Base-by-base conservation (phyloP, 345 rosid genomes). In the Erodium maritimum region DNA sequence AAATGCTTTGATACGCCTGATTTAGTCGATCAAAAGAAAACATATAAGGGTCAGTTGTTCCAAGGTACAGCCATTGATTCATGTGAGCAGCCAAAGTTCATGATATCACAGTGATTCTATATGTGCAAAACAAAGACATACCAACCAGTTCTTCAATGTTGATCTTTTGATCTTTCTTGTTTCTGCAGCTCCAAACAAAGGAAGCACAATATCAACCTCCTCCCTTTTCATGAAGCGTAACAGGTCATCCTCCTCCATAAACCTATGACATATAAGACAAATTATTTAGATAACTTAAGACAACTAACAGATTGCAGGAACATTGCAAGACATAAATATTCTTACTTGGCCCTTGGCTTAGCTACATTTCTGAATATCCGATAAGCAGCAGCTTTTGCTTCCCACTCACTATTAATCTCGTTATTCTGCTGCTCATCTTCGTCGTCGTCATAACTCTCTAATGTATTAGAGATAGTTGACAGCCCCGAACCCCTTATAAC, bases 211-310 rank as follows among this genome's bases (percentile, higher is more conserved):
- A 46, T 77, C 76, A 13, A 71, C 82, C 53, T 81, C 82, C 52
- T 75, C 79, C 65, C 58, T 66, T 55, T 74, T 79, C 82, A 84
- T 61, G 79, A 79, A 84, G 5, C 77, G 79, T 56, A 79, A 62
- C 23, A 83, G 81, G 56, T 83, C 84, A 8, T 77, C 86, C 65
- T 83, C 87, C 19, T 83, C 86, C 34, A 81, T 75, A 69, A 71
- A 69, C 73, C 86, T 81, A 34, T 16, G 52, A 57, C 42, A 60
- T 21, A 65, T 2, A 21, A 24, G 56, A 55, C 48, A 29, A 61
- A 29, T 11, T 16, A 33, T 34, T 46, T 22, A 67, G 56, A 52
- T 29, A 11, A 48, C 11, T 48, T 5, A 19, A 22, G 17, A 42
- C 17, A 21, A 33, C 24, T 29, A 11, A 54, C 20, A 24, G 17